A percentile compares a stretch with the other conserved stretches of the same genome.
These are phyloP conservation scores for Ceratocystis colombiana DNA, from an alignment of 2,329 filamentous ascomycete species.

Conservation along the genomic window DNA sequence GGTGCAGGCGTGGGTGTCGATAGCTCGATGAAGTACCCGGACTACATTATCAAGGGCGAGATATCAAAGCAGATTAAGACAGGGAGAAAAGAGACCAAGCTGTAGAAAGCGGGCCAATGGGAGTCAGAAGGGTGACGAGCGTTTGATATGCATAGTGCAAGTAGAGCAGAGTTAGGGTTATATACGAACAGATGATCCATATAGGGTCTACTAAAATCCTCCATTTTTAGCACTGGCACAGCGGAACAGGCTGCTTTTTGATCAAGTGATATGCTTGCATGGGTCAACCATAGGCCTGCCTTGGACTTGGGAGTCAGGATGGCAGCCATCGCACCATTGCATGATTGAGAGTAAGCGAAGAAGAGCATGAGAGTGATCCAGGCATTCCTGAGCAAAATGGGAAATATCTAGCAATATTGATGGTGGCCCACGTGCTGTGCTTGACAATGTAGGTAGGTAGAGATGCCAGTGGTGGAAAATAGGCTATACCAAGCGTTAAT, in stretches of 20 bases:
- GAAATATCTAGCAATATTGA: background rate
- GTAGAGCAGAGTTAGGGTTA: background rate
- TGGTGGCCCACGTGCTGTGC: background rate
- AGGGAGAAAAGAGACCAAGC: constrained; percentile 35
- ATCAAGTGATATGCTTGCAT: constrained; percentile 12
- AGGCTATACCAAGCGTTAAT: no score
- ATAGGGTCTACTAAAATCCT: background rate
- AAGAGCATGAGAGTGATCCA: background rate
- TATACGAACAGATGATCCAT: background rate
- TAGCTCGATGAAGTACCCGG: constrained; percentile 42
- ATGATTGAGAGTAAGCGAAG: constrained; percentile 5
- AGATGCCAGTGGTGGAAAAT: background rate
- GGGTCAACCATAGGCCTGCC: background rate
- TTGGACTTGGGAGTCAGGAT: background rate
- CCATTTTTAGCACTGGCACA: background rate
- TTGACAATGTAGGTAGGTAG: background rate
- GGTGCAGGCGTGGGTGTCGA: constrained; percentile 40
- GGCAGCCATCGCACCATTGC: constrained; percentile 4
- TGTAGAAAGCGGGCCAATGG: constrained; percentile 26
- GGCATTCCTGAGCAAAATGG: background rate
- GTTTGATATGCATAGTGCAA: background rate
- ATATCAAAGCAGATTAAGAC: constrained; percentile 33
- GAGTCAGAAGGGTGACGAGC: no score
- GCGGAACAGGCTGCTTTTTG: constrained; percentile 3
- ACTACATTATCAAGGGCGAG: constrained; percentile 36